phyloP scores from a whole-genome alignment of 768 basidiomycete species.

The Crucibulum laeve region DNA sequence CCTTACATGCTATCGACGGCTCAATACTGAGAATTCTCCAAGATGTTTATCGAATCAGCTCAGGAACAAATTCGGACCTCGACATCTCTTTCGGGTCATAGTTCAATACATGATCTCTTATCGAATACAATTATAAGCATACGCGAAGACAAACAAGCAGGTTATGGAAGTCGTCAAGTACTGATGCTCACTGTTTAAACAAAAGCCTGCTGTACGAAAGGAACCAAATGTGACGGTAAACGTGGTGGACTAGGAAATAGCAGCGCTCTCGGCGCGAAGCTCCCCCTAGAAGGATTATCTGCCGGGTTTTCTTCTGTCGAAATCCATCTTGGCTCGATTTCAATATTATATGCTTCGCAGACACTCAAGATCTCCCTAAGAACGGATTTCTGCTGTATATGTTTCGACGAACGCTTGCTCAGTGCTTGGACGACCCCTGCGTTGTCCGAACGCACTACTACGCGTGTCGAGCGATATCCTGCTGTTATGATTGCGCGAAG shows the following conservation, averaged over 20 bases:
- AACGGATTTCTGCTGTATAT: constrained; percentile 19
- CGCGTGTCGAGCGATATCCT: constrained; percentile 13
- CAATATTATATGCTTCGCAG: constrained; percentile 14
- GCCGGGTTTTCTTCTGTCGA: constrained; percentile 26
- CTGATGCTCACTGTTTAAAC: no score
- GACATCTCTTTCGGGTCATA: no score
- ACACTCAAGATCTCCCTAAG: constrained; percentile 21
- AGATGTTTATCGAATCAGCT: no score
- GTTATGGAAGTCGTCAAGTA: no score
- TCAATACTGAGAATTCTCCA: no score
- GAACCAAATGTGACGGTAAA: constrained; percentile 1
- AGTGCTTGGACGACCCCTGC: constrained; percentile 31
- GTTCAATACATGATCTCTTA: no score
- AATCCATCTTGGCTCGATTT: constrained; percentile 22
- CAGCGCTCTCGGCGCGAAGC: constrained; percentile 11
- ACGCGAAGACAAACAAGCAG: no score
- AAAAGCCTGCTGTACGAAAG: not conserved
- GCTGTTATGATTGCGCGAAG: constrained; percentile 23
- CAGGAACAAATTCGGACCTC: no score
- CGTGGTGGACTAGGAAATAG: not conserved
- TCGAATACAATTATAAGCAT: no score
- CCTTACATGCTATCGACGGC: no score
- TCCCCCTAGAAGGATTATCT: constrained; percentile 25
- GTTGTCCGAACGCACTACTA: constrained; percentile 37
- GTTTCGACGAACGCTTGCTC: constrained; percentile 15